phyloP scores from a whole-genome alignment of 345 rosid genomes.

The Psidium guajava region DNA sequence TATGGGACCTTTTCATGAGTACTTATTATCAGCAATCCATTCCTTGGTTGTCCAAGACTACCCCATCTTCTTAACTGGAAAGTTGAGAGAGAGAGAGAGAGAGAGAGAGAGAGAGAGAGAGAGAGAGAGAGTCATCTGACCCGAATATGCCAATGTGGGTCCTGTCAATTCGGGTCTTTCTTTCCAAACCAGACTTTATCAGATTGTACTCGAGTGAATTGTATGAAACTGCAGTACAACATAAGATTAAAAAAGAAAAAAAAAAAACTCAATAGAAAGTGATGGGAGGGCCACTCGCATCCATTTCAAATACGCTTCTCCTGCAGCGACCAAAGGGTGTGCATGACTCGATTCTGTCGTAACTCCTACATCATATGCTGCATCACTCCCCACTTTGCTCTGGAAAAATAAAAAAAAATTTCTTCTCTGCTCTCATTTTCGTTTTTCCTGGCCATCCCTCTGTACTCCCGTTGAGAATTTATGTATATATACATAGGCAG shows the following conservation, averaged over 20 bases:
- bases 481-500: neutral
- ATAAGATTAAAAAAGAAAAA: neutral
- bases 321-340: neutral
- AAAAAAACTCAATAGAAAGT: neutral
- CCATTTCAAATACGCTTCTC: neutral
- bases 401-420: neutral
- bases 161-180: constrained; percentile 7
- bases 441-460: neutral
- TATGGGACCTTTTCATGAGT: neutral
- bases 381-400: neutral
- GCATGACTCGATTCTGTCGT: constrained; percentile 1
- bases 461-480: neutral
- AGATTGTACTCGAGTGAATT: neutral
- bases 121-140: neutral
- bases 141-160: neutral
- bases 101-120: neutral
- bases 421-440: neutral
- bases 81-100: neutral
- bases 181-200: neutral
- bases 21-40: constrained; percentile 1
- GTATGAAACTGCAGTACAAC: neutral
- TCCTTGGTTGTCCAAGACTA: neutral
- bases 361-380: neutral
- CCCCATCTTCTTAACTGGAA: neutral
- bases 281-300: neutral